Conservation (phyloP, 441 rosid genomes). For the Gossypium laxum region DNA sequence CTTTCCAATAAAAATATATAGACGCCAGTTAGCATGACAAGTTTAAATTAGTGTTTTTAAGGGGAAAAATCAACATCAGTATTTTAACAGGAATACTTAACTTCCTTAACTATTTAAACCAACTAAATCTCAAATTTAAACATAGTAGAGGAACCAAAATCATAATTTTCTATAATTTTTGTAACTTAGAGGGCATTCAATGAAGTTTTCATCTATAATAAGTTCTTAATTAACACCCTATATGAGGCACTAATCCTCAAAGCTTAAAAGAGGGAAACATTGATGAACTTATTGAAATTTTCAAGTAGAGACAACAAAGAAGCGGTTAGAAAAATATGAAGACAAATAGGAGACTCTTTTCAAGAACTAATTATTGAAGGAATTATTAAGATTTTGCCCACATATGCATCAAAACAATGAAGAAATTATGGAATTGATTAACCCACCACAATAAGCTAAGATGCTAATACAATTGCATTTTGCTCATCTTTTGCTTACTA, state of each 20-base stretch:
- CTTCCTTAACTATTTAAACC: too few species aligned
- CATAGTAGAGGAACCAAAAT: too few species aligned
- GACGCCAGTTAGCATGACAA: too few species aligned
- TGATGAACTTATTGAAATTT: background rate
- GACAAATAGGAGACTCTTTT: slow-evolving; percentile 21
- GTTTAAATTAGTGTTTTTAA: too few species aligned
- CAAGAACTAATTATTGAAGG: background rate
- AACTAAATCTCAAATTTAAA: too few species aligned
- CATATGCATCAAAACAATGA: background rate
- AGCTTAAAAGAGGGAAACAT: background rate
- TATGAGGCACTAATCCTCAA: background rate
- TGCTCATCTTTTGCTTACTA: background rate
- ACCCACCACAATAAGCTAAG: background rate
- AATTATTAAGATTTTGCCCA: background rate
- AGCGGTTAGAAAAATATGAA: slow-evolving; percentile 34
- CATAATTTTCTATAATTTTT: background rate
- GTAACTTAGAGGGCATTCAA: background rate
- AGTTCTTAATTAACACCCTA: background rate
- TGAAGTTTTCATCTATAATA: background rate
- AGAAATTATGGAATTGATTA: background rate
- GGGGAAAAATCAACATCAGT: too few species aligned
- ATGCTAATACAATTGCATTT: background rate
- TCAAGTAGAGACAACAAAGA: slow-evolving; percentile 33
- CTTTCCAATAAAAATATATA: too few species aligned
- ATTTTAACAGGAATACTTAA: too few species aligned